phyloP scores from a whole-genome alignment of 2,329 filamentous ascomycete species.

The Elsinoe batatas region DNA sequence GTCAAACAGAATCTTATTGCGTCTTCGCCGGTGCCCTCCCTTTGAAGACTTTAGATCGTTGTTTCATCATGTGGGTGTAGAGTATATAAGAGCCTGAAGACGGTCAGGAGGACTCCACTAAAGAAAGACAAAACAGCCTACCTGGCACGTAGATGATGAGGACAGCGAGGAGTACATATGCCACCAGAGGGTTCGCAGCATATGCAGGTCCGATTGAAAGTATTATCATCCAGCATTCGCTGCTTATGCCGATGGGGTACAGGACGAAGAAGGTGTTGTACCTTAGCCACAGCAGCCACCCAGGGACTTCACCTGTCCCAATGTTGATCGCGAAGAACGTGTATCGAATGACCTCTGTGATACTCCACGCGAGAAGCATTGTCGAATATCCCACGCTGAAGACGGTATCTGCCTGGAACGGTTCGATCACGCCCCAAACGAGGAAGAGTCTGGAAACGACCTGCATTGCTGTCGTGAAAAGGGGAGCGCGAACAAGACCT shows the following conservation, averaged over 20 bases:
- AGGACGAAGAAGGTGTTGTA: slow-evolving; percentile 89
- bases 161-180: slow-evolving; percentile 53
- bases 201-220: slow-evolving; percentile 51
- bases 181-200: slow-evolving; percentile 41
- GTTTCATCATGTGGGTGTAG: slow-evolving; percentile 90
- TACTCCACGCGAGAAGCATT: slow-evolving; percentile 79
- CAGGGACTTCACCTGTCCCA: slow-evolving; percentile 46
- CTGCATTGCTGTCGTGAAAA: slow-evolving; percentile 82
- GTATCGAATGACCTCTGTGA: slow-evolving; percentile 91
- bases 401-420: slow-evolving; percentile 57
- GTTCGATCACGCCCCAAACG: slow-evolving; percentile 72
- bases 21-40: slow-evolving; percentile 43
- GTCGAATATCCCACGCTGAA: slow-evolving; percentile 53
- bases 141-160: slow-evolving; percentile 71
- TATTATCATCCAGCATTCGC: slow-evolving; percentile 75
- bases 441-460: slow-evolving; percentile 79
- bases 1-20: slow-evolving; percentile 1
- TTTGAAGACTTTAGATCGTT: slow-evolving; percentile 70
- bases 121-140: slow-evolving; percentile 34
- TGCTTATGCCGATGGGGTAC: slow-evolving; percentile 83
- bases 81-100: slow-evolving; percentile 62
- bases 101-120: slow-evolving; percentile 16
- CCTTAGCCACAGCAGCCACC: slow-evolving; percentile 64
- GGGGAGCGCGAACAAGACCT: slow-evolving; percentile 78
- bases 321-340: slow-evolving; percentile 76